Evolutionary conservation across 805 yeast species (phyloP).

Genomic region (Brettanomyces anomalus): DNA sequence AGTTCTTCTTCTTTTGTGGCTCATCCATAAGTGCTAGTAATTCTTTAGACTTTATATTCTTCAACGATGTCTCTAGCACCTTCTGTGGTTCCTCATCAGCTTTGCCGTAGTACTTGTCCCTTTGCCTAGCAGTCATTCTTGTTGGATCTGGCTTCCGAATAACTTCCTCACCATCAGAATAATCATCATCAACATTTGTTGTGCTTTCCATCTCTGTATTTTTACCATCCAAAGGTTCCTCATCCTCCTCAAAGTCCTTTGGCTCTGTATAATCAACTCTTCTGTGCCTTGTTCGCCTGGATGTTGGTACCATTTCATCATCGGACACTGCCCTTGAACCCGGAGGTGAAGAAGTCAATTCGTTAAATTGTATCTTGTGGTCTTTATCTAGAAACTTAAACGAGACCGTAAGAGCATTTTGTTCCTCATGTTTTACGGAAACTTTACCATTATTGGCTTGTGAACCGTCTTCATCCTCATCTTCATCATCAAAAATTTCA

Average conservation of each 20-base stretch:
- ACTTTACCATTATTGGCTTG: background rate
- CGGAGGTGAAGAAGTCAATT: slow-evolving; percentile 1
- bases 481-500: too few relatives aligned
- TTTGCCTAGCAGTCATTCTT: slow-evolving; percentile 49
- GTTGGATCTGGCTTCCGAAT: slow-evolving; percentile 32
- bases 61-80: slow-evolving; percentile 6
- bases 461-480: background rate
- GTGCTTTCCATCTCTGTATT: background rate
- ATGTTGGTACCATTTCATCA: background rate
- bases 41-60: slow-evolving; percentile 16
- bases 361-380: slow-evolving; percentile 4
- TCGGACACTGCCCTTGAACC: background rate
- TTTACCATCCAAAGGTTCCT: background rate
- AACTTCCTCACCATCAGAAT: slow-evolving; percentile 33
- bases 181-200: slow-evolving; percentile 13
- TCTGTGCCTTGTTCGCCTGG: background rate
- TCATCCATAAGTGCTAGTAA: slow-evolving; percentile 30
- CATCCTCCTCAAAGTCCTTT: slow-evolving; percentile 13
- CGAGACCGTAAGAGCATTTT: slow-evolving; percentile 9
- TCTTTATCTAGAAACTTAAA: slow-evolving; percentile 12
- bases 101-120: slow-evolving; percentile 33
- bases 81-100: slow-evolving; percentile 13
- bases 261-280: slow-evolving; percentile 12
- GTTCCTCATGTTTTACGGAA: slow-evolving; percentile 9
- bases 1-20: slow-evolving; percentile 39